Evolutionary conservation across 495 filamentous ascomycete species (phyloP).

Genomic region (Penicillium egyptiacum): DNA sequence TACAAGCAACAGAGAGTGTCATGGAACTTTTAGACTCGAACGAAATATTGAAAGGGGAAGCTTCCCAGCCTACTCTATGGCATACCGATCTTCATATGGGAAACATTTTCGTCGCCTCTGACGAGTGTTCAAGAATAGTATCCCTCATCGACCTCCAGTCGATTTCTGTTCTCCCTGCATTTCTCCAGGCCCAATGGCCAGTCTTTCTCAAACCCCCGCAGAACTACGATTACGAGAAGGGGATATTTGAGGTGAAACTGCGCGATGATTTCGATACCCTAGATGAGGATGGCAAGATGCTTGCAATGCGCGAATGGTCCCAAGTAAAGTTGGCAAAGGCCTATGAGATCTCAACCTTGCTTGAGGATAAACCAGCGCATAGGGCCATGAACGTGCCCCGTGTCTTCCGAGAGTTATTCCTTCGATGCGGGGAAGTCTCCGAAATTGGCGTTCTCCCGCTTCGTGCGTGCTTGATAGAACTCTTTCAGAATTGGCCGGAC

Average conservation of each 20-base stretch:
- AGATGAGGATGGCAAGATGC: slow-evolving; percentile 24
- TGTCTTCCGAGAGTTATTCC: slow-evolving; percentile 39
- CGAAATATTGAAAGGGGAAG: slow-evolving; percentile 12
- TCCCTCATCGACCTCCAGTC: slow-evolving; percentile 37
- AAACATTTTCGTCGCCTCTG: slow-evolving; percentile 34
- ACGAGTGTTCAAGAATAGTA: slow-evolving; percentile 28
- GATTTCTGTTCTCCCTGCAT: slow-evolving; percentile 26
- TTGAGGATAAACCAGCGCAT: slow-evolving; percentile 30
- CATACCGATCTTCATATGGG: slow-evolving; percentile 43
- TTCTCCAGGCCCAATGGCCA: slow-evolving; percentile 35
- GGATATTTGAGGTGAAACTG: slow-evolving; percentile 28
- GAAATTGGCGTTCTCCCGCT: slow-evolving; percentile 37
- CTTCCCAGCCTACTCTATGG: slow-evolving; percentile 33
- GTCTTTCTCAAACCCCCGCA: slow-evolving; percentile 33
- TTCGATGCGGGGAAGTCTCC: slow-evolving; percentile 31
- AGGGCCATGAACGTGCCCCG: slow-evolving; percentile 31
- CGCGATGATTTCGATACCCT: slow-evolving; percentile 32
- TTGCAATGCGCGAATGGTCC: slow-evolving; percentile 27
- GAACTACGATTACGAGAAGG: slow-evolving; percentile 26
- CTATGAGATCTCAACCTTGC: slow-evolving; percentile 34
- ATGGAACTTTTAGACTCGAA: slow-evolving; percentile 25
- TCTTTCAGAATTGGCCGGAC: slow-evolving; percentile 32
- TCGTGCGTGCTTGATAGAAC: slow-evolving; percentile 35
- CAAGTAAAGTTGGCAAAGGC: slow-evolving; percentile 34
- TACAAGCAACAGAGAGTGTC: slow-evolving; percentile 21